Evolutionary conservation across 129 eudicot genomes (phyloP), one percentile per base, ranked within the genome.

Genomic region (Silybum marianum): DNA sequence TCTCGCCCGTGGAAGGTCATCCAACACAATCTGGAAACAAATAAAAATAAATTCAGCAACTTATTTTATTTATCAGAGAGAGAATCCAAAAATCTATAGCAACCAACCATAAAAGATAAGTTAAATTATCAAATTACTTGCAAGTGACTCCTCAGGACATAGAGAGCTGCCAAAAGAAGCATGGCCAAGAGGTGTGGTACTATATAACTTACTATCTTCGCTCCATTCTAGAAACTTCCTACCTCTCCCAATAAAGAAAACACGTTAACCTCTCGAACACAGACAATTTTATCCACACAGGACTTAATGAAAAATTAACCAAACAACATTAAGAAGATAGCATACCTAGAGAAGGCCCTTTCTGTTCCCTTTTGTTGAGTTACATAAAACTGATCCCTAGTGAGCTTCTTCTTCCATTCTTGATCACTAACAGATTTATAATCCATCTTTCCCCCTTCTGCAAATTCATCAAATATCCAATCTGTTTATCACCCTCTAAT

Each of bases 111-210:
- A 75, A 79, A 66, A 51, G 5, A 75, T 39, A 39, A 19, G 48
- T n/a, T 39, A 18, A 21, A 18, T 26, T 48, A 19, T 63, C 2
- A 78, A 80, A 82, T 81, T 28, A 75, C 82, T 78, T 88, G 93
- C 99, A 66, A 96, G 92, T 79, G 99, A 96, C 74, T 96, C 99
- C 84, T 96, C 99, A 14, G 99, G 99, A 42, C 90, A 87, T 13
- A 96, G 92, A 83, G 99, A 96, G 79, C 99, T 96, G 68, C 98
- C 99, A 84, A 96, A 96, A 76, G 93, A 82, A 69, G 99, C 99
- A 78, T 91, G 91, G 34, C 99, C 99, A 69, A 96, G 93, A 87
- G 98, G 98, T 5, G 99, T 96, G 60, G 89, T 82, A 79, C 89
- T 89, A 72, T 96, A 96, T 58, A 96, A 82, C 91, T 96, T 93